Evolutionary conservation across 176 grass and related monocot genomes (phyloP).

Genomic region (Juncus effusus): DNA sequence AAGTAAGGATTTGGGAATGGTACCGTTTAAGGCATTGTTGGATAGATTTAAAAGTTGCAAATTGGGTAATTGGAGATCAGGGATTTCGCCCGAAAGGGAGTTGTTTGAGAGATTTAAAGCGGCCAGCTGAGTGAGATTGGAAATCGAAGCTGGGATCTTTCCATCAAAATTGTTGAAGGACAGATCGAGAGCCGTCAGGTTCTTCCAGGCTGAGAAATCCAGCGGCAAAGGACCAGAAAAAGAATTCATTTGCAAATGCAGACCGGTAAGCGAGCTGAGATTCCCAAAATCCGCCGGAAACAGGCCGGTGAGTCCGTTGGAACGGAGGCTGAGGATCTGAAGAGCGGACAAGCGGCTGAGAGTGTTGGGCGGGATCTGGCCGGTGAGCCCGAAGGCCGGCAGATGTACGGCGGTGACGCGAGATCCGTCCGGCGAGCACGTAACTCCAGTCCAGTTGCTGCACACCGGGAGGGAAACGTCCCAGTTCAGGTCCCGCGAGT

Average conservation of each 20-base stretch:
- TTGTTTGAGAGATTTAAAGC: slow-evolving; percentile 90
- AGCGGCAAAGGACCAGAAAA: slow-evolving; percentile 46
- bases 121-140: slow-evolving; percentile 48
- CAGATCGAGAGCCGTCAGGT: slow-evolving; percentile 64
- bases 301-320: slow-evolving; percentile 52
- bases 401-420: slow-evolving; percentile 63
- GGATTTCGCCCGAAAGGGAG: slow-evolving; percentile 63
- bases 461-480: slow-evolving; percentile 32
- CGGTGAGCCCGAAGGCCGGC: slow-evolving; percentile 60
- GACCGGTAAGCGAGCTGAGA: slow-evolving; percentile 47
- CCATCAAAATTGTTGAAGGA: slow-evolving; percentile 77
- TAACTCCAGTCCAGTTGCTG: slow-evolving; percentile 68
- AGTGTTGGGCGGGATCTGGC: slow-evolving; percentile 48
- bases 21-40: slow-evolving; percentile 63
- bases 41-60: slow-evolving; percentile 73
- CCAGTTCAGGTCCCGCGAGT: slow-evolving; percentile 60
- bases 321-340: slow-evolving; percentile 81
- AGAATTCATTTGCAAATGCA: slow-evolving; percentile 84
- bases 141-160: slow-evolving; percentile 30
- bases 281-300: slow-evolving; percentile 54
- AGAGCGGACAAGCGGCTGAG: slow-evolving; percentile 60
- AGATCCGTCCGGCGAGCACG: slow-evolving; percentile 54
- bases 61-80: slow-evolving; percentile 52
- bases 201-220: background rate
- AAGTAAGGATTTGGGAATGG: slow-evolving; percentile 40